A percentile compares a stretch with the other conserved stretches of the same genome.
These are phyloP conservation scores for Achaetomium macrosporum DNA, from an alignment of 2,329 filamentous ascomycete genomes.

Conservation along the genomic window DNA sequence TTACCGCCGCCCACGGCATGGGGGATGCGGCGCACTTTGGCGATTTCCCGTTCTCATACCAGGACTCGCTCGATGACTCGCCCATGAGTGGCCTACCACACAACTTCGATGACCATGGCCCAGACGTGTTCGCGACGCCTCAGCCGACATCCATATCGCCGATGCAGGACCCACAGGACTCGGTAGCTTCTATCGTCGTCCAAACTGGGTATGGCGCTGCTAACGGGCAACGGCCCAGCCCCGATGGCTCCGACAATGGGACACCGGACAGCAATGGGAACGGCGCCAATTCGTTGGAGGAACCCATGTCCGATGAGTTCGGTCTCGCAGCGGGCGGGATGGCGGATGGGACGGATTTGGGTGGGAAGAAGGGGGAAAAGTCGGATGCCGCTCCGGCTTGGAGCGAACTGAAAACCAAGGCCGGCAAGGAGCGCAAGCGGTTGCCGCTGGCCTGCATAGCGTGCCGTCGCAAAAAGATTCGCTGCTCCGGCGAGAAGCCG, in stretches of 20 bases:
- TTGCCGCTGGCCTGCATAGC: constrained; percentile 92
- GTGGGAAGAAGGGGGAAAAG: constrained; percentile 53
- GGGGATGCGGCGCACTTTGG: constrained; percentile 46
- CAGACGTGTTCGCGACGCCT: constrained; percentile 30
- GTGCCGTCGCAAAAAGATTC: constrained; percentile 93
- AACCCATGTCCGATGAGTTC: constrained; percentile 54
- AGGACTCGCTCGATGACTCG: constrained; percentile 37
- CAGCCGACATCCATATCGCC: constrained; percentile 32
- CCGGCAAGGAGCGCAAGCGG: constrained; percentile 91
- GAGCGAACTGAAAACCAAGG: constrained; percentile 84
- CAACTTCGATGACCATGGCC: constrained; percentile 31
- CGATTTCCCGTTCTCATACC: constrained; percentile 49
- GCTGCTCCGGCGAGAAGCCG: constrained; percentile 95
- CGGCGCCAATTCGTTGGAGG: constrained; percentile 44
- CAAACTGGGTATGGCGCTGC: constrained; percentile 30
- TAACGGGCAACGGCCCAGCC: constrained; percentile 27
- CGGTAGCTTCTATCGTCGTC: constrained; percentile 33
- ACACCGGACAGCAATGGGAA: constrained; percentile 40
- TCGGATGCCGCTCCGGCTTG: constrained; percentile 58
- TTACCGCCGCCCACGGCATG: constrained; percentile 30
- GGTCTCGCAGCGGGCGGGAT: constrained; percentile 42
- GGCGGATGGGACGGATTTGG: constrained; percentile 49
- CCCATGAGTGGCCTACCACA: constrained; percentile 37
- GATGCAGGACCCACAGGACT: constrained; percentile 34
- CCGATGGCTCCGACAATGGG: constrained; percentile 41